Conservation (phyloP, 441 rosid genomes). For the Euphorbia schlechtendalii region DNA sequence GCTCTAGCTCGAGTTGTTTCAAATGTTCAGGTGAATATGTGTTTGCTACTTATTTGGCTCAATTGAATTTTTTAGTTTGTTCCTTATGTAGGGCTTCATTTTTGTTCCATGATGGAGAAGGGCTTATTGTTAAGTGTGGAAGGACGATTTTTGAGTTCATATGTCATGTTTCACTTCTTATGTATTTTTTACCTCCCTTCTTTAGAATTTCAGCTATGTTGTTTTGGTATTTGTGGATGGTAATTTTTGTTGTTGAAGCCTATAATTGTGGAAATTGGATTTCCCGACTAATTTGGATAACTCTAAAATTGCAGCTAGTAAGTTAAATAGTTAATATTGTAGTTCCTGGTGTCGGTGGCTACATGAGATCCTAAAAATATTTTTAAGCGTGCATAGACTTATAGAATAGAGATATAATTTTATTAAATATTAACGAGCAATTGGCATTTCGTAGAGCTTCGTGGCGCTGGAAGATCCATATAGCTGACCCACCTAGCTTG, state of each 20-base stretch:
- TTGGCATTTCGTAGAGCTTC: too few species aligned
- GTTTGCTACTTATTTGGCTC: constrained; percentile 1
- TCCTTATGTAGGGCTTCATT: neutral
- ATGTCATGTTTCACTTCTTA: constrained; percentile 13
- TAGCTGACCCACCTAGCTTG: too few species aligned
- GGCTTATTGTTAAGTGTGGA: constrained; percentile 9
- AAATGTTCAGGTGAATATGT: constrained; percentile 70
- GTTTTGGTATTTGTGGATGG: constrained; percentile 5
- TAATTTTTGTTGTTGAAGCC: neutral
- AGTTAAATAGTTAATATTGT: neutral
- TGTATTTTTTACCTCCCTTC: neutral
- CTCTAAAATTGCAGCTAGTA: neutral
- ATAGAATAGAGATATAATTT: too few species aligned
- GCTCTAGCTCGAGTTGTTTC: constrained; percentile 98
- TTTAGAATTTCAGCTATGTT: neutral
- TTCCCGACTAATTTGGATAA: neutral
- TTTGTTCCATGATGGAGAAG: neutral
- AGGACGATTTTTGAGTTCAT: constrained; percentile 16
- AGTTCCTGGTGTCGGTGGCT: neutral
- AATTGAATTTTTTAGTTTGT: constrained; percentile 3
- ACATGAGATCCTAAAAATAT: constrained; percentile 4
- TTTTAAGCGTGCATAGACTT: neutral
- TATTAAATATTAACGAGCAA: too few species aligned
- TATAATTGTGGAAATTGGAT: constrained; percentile 1
- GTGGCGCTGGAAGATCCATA: too few species aligned